Evolutionary conservation across 257 asterid genomes (phyloP), one percentile per base, ranked within the genome.

Genomic region (Scutellaria minor): DNA sequence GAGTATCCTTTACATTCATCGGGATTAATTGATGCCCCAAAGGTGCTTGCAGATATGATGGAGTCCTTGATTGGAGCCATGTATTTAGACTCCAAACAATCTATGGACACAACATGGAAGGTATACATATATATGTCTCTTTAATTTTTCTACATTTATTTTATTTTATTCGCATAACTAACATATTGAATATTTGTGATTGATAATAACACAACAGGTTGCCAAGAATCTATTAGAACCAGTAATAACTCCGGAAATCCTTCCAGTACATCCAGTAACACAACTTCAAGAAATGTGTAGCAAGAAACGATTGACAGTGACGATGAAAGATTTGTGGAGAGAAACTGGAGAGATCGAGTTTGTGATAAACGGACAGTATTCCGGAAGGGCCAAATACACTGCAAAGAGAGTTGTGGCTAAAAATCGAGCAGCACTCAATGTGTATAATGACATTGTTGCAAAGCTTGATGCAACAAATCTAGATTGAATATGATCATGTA

Each of bases 11-110:
- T 85, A 70, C 88, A 90, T 80, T 86, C 92, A 6, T 12, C 59
- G 0, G 96, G 92, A 10, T 15, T 83, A 11, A 48, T 87, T 31
- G 81, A 81, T 15, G 65, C 89, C 0, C 95, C 95, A 11, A 89
- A 87, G 42, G 79, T 69, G 5, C 84, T 90, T 5, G 92, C 89
- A 0, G 95, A 90, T 40, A 56, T 86, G 7, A 80, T 88, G 20
- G 92, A 88, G 61, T 78, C 96, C 5, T 69, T 84, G 64, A 37
- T 85, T 11, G 91, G 87, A n/a, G 96, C 91, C 4, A 24, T 84
- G 0, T 82, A 42, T 54, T 24, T 76, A 0, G 96, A 89, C 62
- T 80, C 77, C 70, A 66, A 76, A 2, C 64, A 14, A 31, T 66
- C 68, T 5, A 40, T 71, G 1, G 84, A 79, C 48, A 72, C 15